Evolutionary conservation across 305 asterid genomes (phyloP).

Genomic region (Fraxinus floribunda): DNA sequence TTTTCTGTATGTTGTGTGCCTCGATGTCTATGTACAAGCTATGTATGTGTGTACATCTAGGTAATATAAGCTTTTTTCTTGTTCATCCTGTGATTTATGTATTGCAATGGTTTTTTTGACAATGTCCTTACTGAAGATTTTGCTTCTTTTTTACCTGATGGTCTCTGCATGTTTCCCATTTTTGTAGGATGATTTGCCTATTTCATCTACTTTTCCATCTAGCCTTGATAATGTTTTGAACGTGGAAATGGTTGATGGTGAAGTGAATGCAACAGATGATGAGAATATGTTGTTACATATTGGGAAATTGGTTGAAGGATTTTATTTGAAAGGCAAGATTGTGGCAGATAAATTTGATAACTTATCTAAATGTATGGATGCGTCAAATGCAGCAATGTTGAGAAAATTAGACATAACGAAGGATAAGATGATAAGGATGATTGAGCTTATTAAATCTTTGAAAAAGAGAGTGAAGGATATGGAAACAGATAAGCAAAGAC

Average conservation of each 20-base stretch:
- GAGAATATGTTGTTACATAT: slow-evolving; percentile 49
- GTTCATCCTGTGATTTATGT: slow-evolving; percentile 7
- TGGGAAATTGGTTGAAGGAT: slow-evolving; percentile 59
- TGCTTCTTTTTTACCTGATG: slow-evolving; percentile 31
- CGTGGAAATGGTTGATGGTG: slow-evolving; percentile 42
- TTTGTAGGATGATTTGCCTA: slow-evolving; percentile 59
- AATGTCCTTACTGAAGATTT: slow-evolving; percentile 14
- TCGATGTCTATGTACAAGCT: background rate
- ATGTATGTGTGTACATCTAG: background rate
- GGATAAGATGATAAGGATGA: slow-evolving; percentile 36
- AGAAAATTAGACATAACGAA: slow-evolving; percentile 49
- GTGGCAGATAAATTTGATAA: slow-evolving; percentile 56
- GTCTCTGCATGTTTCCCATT: slow-evolving; percentile 23
- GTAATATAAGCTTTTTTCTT: background rate
- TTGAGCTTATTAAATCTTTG: slow-evolving; percentile 46
- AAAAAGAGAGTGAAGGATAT: slow-evolving; percentile 51
- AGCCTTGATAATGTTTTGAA: slow-evolving; percentile 34
- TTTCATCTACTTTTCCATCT: slow-evolving; percentile 43
- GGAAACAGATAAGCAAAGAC: slow-evolving; percentile 53
- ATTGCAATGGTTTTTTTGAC: slow-evolving; percentile 9
- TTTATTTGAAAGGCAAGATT: slow-evolving; percentile 59
- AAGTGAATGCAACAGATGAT: slow-evolving; percentile 45
- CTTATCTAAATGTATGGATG: slow-evolving; percentile 56
- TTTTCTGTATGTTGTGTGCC: background rate
- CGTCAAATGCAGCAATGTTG: slow-evolving; percentile 44